Evolutionary conservation across 2,329 filamentous ascomycete species (phyloP).

Genomic region (Juglanconis juglandina): DNA sequence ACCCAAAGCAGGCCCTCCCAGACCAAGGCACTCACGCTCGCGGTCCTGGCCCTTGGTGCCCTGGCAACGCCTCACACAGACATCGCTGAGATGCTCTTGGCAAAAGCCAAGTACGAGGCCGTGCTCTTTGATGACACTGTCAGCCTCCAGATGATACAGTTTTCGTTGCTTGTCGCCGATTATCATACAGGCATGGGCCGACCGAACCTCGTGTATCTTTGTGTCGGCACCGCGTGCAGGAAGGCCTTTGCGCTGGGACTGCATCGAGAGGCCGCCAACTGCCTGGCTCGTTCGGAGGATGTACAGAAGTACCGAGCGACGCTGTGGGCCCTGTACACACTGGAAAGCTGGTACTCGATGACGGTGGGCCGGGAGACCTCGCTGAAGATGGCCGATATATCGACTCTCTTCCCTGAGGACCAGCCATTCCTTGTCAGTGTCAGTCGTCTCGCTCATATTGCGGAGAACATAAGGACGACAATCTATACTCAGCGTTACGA

Average conservation of each 20-base stretch:
- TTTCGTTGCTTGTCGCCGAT: constrained; percentile 25
- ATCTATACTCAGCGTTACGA: constrained; percentile 26
- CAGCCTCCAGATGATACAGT: constrained; percentile 30
- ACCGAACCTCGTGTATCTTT: constrained; percentile 27
- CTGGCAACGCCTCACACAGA: constrained; percentile 24
- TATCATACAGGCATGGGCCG: constrained; percentile 29
- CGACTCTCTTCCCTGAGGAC: constrained; percentile 21
- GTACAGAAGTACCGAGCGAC: constrained; percentile 25
- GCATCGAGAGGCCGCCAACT: constrained; percentile 23
- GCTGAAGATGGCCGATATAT: constrained; percentile 24
- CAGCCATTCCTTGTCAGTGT: constrained; percentile 21
- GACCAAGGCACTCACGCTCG: constrained; percentile 22
- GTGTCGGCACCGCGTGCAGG: constrained; percentile 26
- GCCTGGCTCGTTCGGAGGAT: constrained; percentile 18
- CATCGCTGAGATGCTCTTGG: constrained; percentile 24
- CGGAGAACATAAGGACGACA: constrained; percentile 14
- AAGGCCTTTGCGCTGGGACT: constrained; percentile 29
- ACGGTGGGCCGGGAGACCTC: constrained; percentile 21
- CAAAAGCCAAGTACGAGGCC: constrained; percentile 25
- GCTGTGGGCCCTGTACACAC: constrained; percentile 28
- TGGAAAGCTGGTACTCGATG: constrained; percentile 25
- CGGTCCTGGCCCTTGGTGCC: constrained; percentile 26
- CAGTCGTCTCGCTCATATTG: constrained; percentile 22
- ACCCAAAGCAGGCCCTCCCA: constrained; percentile 20
- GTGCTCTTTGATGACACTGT: constrained; percentile 27